Evolutionary conservation across 192 early-diverging fungal genomes (phyloP).

Genomic region (Rhizophagus prolifer): DNA sequence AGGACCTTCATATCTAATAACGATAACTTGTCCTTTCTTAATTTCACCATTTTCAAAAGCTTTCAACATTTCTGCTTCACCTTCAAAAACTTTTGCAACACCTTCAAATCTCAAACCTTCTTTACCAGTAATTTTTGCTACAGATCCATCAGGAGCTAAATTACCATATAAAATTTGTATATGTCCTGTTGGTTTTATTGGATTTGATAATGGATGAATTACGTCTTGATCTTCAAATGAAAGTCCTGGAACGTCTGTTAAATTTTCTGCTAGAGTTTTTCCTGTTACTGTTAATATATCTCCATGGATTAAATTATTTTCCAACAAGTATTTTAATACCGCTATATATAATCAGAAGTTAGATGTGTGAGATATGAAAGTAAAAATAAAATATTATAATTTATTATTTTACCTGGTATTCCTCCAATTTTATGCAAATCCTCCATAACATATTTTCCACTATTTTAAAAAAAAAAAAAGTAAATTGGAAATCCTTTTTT

Average conservation of each 20-base stretch:
- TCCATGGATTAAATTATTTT: constrained; percentile 83
- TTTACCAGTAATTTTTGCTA: constrained; percentile 99
- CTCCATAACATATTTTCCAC: constrained; percentile 98
- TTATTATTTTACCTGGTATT: constrained; percentile 59
- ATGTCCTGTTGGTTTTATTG: constrained; percentile 95
- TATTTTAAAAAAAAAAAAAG: constrained; percentile 31
- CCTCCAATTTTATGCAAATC: constrained; percentile 92
- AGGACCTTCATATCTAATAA: constrained; percentile 98
- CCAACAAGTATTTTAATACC: constrained; percentile 90
- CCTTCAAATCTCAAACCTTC: constrained; percentile 91
- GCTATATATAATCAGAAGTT: constrained; percentile 34
- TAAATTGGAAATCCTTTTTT: neutral
- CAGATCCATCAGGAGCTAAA: constrained; percentile 92
- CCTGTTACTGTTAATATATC: constrained; percentile 95
- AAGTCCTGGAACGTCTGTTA: constrained; percentile 74
- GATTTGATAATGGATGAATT: constrained; percentile 75
- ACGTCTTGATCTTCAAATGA: constrained; percentile 78
- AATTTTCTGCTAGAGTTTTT: constrained; percentile 94
- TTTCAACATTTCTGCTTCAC: constrained; percentile 88
- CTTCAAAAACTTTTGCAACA: constrained; percentile 87
- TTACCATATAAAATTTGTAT: constrained; percentile 94
- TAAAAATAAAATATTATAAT: neutral
- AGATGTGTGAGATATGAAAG: neutral
- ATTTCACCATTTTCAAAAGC: constrained; percentile 88
- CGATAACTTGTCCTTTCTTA: constrained; percentile 83